Evolutionary conservation across 2,329 filamentous ascomycete genomes (phyloP), one percentile per base, ranked within the genome.

Genomic region (Aspergillus fructus): DNA sequence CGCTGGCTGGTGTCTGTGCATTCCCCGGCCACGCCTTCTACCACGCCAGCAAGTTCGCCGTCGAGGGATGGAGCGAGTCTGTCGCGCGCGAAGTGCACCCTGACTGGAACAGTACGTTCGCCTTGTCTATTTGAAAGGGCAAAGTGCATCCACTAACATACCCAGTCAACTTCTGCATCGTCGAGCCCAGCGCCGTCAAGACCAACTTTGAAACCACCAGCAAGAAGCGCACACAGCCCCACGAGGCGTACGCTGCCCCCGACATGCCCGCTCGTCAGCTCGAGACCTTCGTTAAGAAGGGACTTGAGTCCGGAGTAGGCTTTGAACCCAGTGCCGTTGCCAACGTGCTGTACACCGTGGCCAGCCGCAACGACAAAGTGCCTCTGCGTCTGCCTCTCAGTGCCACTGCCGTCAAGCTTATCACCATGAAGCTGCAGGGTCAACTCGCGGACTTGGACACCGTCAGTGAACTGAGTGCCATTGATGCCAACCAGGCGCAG

Each of bases 171-270:
- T 72, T 80, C 41, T 73, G 70, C 51, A 71, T 75, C 39, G 64
- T 79, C 27, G 78, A 81, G 61, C 79, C 79, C 0, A 74, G 71
- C 58, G 65, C 68, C 59, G 59, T 75, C 43, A 68, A 70, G 43
- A 76, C 71, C 5, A 67, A 67, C 15, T 80, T 78, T 49, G 74
- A 74, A 3, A 47, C 58, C 1, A 50, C 50, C 21, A 54, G 46
- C 19, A 24, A 51, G 41, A 57, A 60, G 12, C 13, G 5, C 23
- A 45, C 34, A 15, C 9, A 9, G 4, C 30, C 49, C 9, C 58
- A 60, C 34, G 49, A 49, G 17, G 54, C 54, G 2, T 56, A 56
- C n/a, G 49, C 52, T 1, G 47, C n/a, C 33, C 1, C 47, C 13
- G 21, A 24, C 15, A 39, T 39, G 33, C 47, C 47, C 11, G 37